phyloP scores from a whole-genome alignment of 192 early-diverging fungal genomes.

The Backusella luteola region DNA sequence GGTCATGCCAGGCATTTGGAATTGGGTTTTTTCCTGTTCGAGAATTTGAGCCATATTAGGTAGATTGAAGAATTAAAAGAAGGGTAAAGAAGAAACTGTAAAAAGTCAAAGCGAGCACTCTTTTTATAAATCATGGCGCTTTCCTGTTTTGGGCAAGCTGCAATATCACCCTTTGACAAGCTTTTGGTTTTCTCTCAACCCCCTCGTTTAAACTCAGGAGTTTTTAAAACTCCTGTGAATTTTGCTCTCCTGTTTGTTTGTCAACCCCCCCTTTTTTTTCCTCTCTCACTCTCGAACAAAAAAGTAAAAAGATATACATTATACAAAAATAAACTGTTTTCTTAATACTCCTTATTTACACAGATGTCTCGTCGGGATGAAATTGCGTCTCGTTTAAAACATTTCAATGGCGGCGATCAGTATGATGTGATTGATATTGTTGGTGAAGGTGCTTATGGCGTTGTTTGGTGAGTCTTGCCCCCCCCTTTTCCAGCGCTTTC shows the following conservation, averaged over 20 bases:
- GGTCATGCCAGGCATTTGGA: background rate
- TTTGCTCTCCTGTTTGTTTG: constrained; percentile 1
- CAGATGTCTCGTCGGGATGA: constrained; percentile 29
- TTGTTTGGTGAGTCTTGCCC: constrained; percentile 74
- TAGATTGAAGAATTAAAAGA: constrained; percentile 5
- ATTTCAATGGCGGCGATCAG: constrained; percentile 77
- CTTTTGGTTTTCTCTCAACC: background rate
- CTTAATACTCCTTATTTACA: background rate
- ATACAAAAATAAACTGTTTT: constrained; percentile 1
- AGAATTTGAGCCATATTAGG: constrained; percentile 8
- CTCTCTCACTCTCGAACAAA: background rate
- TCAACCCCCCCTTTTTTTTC: background rate
- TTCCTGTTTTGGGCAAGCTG: constrained; percentile 5
- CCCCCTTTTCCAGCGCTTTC: no score
- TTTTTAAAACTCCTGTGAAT: background rate
- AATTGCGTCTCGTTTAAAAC: constrained; percentile 40
- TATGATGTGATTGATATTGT: constrained; percentile 86
- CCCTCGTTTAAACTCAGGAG: constrained; percentile 6
- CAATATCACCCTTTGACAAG: background rate
- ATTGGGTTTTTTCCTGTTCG: constrained; percentile 4
- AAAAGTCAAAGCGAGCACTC: background rate
- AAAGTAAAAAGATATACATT: constrained; percentile 4
- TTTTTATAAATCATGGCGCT: constrained; percentile 8
- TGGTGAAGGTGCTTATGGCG: constrained; percentile 92
- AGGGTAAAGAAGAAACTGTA: background rate